A percentile compares a stretch with the other conserved stretches of the same genome.
phyloP scores from a whole-genome alignment of 495 filamentous ascomycete species.

The Podospora fimiseda region DNA sequence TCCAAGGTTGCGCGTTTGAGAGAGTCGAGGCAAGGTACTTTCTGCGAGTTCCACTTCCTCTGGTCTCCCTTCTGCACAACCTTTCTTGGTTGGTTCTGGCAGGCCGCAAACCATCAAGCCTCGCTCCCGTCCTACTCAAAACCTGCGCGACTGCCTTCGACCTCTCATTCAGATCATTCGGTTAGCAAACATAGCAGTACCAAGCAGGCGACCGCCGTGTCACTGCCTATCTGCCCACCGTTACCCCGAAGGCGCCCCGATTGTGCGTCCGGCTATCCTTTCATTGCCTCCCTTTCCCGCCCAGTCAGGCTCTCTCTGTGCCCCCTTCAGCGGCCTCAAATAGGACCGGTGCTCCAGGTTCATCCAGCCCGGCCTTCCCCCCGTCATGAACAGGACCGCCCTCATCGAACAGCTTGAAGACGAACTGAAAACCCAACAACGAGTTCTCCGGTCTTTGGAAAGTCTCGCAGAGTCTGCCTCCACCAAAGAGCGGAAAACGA shows the following conservation, averaged over 20 bases:
- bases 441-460: slow-evolving; percentile 5
- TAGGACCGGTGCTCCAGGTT: neutral
- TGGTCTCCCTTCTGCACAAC: neutral
- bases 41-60: too few species aligned
- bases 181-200: neutral
- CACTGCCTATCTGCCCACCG: too few species aligned
- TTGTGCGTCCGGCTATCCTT: neutral
- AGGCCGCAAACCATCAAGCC: neutral
- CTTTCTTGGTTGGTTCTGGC: neutral
- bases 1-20: too few species aligned
- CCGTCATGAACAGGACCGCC: too few species aligned
- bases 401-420: slow-evolving; percentile 9
- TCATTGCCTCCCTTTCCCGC: neutral
- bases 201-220: neutral
- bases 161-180: neutral
- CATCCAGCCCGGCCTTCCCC: too few species aligned
- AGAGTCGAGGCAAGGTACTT: too few species aligned
- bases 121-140: too few species aligned
- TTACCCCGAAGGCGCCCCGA: neutral
- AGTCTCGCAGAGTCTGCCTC: neutral
- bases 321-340: slow-evolving; percentile 1
- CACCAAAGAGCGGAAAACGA: neutral
- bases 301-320: neutral
- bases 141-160: neutral
- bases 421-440: slow-evolving; percentile 3